Conservation (phyloP, 306 rosid genomes). For the Quercus bicolor region DNA sequence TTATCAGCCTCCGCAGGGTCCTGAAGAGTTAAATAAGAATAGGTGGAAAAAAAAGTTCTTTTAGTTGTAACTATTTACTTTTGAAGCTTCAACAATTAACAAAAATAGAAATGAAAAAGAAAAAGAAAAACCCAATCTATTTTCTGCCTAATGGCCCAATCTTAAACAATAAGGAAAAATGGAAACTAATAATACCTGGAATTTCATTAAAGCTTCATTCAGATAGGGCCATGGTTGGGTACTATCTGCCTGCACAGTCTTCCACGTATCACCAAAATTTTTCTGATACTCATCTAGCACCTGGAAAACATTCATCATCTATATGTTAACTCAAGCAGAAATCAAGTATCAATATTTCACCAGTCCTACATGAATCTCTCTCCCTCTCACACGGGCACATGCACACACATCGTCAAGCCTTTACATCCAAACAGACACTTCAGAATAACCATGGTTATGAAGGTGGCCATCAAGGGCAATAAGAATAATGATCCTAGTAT, state of each 20-base stretch:
- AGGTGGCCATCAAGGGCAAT: not conserved
- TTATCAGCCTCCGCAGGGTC: conserved; percentile 98
- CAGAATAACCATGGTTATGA: not conserved
- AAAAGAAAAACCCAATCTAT: not conserved
- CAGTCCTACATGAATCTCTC: not conserved
- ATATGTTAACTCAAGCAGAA: not conserved
- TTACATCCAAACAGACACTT: not conserved
- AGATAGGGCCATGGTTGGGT: conserved; percentile 83
- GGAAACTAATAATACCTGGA: conserved; percentile 57
- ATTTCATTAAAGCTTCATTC: conserved; percentile 68
- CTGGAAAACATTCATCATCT: conserved; percentile 35
- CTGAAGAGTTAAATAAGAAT: conserved; percentile 38
- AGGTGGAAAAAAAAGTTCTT: too few species aligned
- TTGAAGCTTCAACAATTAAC: not conserved
- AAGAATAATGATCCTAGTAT: not conserved
- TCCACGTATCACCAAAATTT: conserved; percentile 83
- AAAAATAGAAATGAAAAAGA: not conserved
- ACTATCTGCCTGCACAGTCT: conserved; percentile 50
- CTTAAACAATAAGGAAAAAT: conserved; percentile 4
- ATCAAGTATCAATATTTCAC: not conserved
- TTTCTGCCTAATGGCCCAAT: conserved; percentile 5
- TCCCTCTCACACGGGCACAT: not conserved
- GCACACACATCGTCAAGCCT: not conserved
- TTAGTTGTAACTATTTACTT: not conserved
- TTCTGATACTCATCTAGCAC: conserved; percentile 85